Conservation (phyloP, 345 rosid species). For the Eutrema japonicum region DNA sequence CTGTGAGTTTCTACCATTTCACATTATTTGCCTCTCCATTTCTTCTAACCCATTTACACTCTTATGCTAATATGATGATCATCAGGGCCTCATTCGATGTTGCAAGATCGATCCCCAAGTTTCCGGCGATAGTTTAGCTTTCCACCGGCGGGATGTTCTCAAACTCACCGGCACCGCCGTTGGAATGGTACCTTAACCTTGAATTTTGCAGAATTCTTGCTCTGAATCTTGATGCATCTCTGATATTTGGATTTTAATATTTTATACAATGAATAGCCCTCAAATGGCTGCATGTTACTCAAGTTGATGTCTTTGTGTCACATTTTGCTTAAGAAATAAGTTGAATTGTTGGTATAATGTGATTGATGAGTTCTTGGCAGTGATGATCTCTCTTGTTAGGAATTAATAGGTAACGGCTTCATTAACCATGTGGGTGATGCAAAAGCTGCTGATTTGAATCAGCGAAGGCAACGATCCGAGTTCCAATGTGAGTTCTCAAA, state of each 20-base stretch:
- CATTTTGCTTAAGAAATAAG: background rate
- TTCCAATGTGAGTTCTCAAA: slow-evolving; percentile 59
- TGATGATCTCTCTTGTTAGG: slow-evolving; percentile 67
- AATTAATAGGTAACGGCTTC: slow-evolving; percentile 58
- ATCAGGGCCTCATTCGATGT: slow-evolving; percentile 63
- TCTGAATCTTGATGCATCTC: slow-evolving; percentile 5
- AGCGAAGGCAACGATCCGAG: slow-evolving; percentile 89
- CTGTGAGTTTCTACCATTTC: slow-evolving; percentile 44
- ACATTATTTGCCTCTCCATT: background rate
- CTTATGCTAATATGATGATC: background rate
- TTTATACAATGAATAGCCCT: no score
- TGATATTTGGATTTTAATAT: background rate
- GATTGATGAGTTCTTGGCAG: slow-evolving; percentile 67
- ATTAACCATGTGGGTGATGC: slow-evolving; percentile 63
- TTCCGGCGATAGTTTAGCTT: slow-evolving; percentile 23
- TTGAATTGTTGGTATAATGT: background rate
- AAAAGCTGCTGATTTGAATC: slow-evolving; percentile 85
- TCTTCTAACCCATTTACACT: no score
- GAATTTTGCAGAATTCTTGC: background rate
- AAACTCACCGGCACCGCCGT: slow-evolving; percentile 60
- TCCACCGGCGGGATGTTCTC: slow-evolving; percentile 65
- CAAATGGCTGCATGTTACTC: background rate
- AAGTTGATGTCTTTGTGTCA: slow-evolving; percentile 7
- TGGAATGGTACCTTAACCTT: slow-evolving; percentile 58
- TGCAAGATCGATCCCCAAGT: slow-evolving; percentile 47